Evolutionary conservation across 2,329 filamentous ascomycete genomes (phyloP), one percentile per base, ranked within the genome.

Genomic region (Pseudopithomyces maydicus): DNA sequence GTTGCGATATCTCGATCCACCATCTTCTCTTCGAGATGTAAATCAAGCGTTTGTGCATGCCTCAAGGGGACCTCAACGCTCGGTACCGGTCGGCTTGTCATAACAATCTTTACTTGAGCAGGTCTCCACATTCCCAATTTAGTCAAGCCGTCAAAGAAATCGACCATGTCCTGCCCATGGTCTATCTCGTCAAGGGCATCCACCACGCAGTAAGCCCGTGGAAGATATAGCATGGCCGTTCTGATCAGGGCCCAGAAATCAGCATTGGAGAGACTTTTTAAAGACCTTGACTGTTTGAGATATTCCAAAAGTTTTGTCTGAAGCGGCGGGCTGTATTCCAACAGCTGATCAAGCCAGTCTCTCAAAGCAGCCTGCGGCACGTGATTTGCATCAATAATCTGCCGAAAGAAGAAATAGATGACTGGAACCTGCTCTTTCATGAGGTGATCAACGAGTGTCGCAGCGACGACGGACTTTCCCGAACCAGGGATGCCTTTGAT

Each of bases 151-250:
- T 69, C 45, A 2, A 81, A 56, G 29, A 81, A 79, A 45, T 1
- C 29, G n/a, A 0, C 57, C 36, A 2, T 75, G 71, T 15, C 72
- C 12, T 78, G 64, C 0, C 67, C 74, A n/a, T 64, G 38, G 39
- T 80, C 76, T 74, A 82, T 81, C 62, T 83, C 80, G 56, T 83
- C 81, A 2, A 82, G 67, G 0, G 79, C 79, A 57, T 82, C 80
- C 0, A 71, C 69, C 1, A 82, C 68, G 33, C 74, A 77, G 49
- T 77, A 81, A 0, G 71, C 76, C 42, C 54, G 51, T 15, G 59
- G 46, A 12, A 66, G 38, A 19, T 46, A 38, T 4, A 15, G 12
- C 15, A 63, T 42, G 7, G 63, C 59, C 20, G 55, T 38, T 6
- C 48, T 55, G n/a, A 64, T 52, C 14, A 54, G 36, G 20, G 41